Evolutionary conservation across 345 rosid species (phyloP), one percentile per base, ranked within the genome.

Genomic region (Salix dunnii): DNA sequence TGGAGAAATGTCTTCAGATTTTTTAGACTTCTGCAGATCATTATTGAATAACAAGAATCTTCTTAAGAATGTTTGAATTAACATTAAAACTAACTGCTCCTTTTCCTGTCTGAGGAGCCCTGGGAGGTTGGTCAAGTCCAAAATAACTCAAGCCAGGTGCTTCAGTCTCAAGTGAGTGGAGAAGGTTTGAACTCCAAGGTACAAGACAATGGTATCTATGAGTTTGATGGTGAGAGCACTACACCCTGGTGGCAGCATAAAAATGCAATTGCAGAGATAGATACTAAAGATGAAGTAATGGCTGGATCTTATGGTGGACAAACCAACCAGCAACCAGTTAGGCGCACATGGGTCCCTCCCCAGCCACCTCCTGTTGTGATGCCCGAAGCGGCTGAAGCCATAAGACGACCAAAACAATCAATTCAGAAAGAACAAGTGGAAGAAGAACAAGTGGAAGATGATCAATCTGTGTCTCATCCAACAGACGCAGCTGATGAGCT

Each of bases 371-470:
- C 98, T 74, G 91, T 96, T 72, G 97, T 84, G 61, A 92, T 96
- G 91, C 74, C 96, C 38, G 97, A 89, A 86, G 98, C 98, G 73
- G 99, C 92, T 13, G 97, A 96, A 86, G 99, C 98, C 83, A 96
- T 96, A 51, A 84, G 95, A 25, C 89, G 92, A 58, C 97, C 97
- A 13, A 93, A 92, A 82, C 82, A 84, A 78, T 70, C 81, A 6
- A 86, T 83, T 77, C 89, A 79, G 72, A 88, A 80, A 74, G 99
- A 95, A 81, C 90, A 85, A 74, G 76, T 69, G 71, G 80, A 67
- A 23, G 90, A 85, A 68, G 88, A 89, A 58, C 88, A 80, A 74
- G 76, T 69, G 71, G 80, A 67, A 23, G 90, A 85, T 70, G 88
- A 89, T 62, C 88, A 80, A 74, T 73, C 88, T 71, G 80, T 55